Evolutionary conservation across 768 basidiomycete genomes (phyloP).

Genomic region (Harrya chromipes): DNA sequence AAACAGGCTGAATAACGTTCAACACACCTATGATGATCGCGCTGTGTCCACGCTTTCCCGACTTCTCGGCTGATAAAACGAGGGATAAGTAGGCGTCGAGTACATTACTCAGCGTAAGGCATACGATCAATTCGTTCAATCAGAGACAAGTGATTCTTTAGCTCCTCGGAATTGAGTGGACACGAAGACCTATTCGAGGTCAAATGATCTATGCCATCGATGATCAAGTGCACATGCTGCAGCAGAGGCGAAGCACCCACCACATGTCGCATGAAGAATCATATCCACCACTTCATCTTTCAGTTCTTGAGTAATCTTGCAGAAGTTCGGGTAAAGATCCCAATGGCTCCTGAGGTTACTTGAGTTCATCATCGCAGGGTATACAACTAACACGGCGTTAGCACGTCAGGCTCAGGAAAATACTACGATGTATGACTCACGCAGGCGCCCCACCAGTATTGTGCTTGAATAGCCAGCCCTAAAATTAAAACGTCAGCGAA

Average conservation of each 20-base stretch:
- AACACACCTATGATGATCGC: constrained; percentile 22
- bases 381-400: background rate
- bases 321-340: constrained; percentile 30
- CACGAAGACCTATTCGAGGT: constrained; percentile 28
- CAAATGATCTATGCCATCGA: constrained; percentile 16
- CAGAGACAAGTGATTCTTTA: constrained; percentile 24
- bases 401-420: constrained; percentile 5
- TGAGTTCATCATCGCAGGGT: background rate
- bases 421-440: constrained; percentile 4
- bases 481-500: background rate
- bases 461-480: constrained; percentile 35
- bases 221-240: background rate
- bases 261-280: constrained; percentile 28
- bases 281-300: constrained; percentile 26
- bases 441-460: constrained; percentile 33
- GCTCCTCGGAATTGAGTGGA: constrained; percentile 15
- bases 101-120: background rate
- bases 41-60: constrained; percentile 13
- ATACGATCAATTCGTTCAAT: constrained; percentile 26
- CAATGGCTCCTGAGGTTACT: constrained; percentile 34
- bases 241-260: constrained; percentile 8
- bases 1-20: background rate
- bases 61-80: constrained; percentile 10
- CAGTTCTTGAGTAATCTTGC: constrained; percentile 23
- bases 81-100: background rate